Conservation (phyloP, 1,139 yeast genomes). For the Protomyces gravidus region DNA sequence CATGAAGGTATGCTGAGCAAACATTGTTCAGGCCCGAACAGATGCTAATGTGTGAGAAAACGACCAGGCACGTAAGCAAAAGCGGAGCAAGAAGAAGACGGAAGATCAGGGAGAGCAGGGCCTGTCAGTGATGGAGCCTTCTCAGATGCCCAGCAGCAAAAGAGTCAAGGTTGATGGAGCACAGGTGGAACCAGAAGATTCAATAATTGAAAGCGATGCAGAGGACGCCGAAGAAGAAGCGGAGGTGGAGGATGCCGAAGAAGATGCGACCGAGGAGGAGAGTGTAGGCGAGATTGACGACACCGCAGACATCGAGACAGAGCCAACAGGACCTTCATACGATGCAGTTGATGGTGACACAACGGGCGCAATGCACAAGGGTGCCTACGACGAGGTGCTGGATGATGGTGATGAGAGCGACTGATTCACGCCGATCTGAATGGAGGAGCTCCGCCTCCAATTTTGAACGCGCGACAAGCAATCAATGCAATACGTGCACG, state of each 20-base stretch:
- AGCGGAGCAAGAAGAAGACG: constrained; percentile 14
- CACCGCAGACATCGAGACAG: too few relatives aligned
- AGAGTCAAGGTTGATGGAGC: constrained; percentile 11
- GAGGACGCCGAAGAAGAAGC: neutral
- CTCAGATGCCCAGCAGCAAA: constrained; percentile 1
- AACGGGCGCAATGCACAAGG: too few relatives aligned
- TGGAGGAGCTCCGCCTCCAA: too few relatives aligned
- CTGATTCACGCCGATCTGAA: too few relatives aligned
- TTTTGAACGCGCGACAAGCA: too few relatives aligned
- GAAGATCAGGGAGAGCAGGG: too few relatives aligned
- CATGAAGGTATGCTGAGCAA: neutral
- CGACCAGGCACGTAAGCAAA: neutral
- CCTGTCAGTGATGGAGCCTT: too few relatives aligned
- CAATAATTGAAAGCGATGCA: neutral
- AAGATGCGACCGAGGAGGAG: neutral
- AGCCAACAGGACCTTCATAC: too few relatives aligned
- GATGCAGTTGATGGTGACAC: too few relatives aligned
- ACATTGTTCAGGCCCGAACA: too few relatives aligned
- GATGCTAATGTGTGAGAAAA: too few relatives aligned
- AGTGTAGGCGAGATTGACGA: neutral
- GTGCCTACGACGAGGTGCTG: constrained; percentile 20
- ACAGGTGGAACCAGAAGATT: constrained; percentile 6
- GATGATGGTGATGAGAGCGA: constrained; percentile 26
- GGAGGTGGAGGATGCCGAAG: neutral
- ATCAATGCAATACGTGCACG: too few relatives aligned